Conservation (phyloP, 176 grass and related monocot genomes). For the Oryza meridionalis region DNA sequence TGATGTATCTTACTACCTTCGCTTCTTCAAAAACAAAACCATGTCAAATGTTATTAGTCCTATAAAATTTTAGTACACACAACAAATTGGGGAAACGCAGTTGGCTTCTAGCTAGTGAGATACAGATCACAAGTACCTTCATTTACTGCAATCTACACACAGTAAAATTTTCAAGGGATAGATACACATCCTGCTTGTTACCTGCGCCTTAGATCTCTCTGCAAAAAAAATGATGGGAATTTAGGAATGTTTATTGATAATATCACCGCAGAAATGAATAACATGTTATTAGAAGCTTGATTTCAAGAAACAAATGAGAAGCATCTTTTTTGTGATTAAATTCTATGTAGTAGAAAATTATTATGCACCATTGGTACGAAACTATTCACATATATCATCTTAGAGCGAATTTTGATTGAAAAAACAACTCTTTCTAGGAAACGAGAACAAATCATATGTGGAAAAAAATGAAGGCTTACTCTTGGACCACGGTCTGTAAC, state of each 20-base stretch:
- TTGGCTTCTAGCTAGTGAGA: constrained; percentile 16
- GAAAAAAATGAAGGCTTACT: constrained; percentile 52
- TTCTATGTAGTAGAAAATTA: not conserved
- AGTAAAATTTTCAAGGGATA: constrained; percentile 3
- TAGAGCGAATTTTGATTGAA: not conserved
- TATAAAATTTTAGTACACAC: not conserved
- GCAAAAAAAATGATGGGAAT: constrained; percentile 33
- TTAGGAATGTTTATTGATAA: not conserved
- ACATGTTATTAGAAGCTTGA: constrained; percentile 7
- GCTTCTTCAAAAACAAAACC: not conserved
- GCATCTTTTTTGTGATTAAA: constrained; percentile 16
- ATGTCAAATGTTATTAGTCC: not conserved
- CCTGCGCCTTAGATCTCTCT: constrained; percentile 76
- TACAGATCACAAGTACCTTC: constrained; percentile 10
- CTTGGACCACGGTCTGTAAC: constrained; percentile 65
- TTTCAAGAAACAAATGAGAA: not conserved
- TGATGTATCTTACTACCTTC: not conserved
- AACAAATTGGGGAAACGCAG: not conserved
- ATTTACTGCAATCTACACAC: not conserved
- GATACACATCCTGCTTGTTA: constrained; percentile 27
- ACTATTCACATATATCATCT: not conserved
- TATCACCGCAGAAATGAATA: not conserved
- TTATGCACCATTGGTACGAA: not conserved
- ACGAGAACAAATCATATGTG: not conserved
- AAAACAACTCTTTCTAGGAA: not conserved